A percentile compares a stretch with the other conserved stretches of the same genome.
phyloP scores from a whole-genome alignment of 768 basidiomycete species.

The Termitomyces sp. region DNA sequence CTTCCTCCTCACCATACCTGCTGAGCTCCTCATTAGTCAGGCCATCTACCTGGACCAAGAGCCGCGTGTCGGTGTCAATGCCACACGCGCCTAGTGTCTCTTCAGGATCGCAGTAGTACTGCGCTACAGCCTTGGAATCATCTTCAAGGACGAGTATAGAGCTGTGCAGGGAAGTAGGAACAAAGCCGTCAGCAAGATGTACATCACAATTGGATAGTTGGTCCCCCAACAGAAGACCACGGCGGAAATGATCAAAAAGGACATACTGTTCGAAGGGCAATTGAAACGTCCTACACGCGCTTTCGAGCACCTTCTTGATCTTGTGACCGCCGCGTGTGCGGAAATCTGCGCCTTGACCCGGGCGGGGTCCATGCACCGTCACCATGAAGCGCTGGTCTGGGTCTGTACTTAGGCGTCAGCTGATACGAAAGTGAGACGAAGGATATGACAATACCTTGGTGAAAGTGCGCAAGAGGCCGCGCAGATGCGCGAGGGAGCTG shows the following conservation, averaged over 20 bases:
- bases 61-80: neutral
- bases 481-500: neutral
- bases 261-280: slow-evolving; percentile 25
- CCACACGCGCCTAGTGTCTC: slow-evolving; percentile 11
- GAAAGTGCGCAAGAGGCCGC: neutral
- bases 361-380: slow-evolving; percentile 18
- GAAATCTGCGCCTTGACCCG: slow-evolving; percentile 24
- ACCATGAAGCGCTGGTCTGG: slow-evolving; percentile 23
- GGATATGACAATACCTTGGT: neutral
- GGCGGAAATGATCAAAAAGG: neutral
- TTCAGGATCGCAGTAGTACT: slow-evolving; percentile 7
- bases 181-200: neutral
- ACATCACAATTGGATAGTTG: neutral
- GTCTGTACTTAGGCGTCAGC: neutral
- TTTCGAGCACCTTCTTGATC: slow-evolving; percentile 33
- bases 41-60: slow-evolving; percentile 5
- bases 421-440: too few relatives aligned
- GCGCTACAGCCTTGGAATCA: neutral
- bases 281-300: slow-evolving; percentile 34
- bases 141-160: slow-evolving; percentile 9
- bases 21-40: neutral
- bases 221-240: neutral
- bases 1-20: neutral
- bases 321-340: slow-evolving; percentile 37
- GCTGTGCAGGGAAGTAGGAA: neutral